phyloP scores from a whole-genome alignment of 2,329 filamentous ascomycete species.

The Sporothrix inflata region DNA sequence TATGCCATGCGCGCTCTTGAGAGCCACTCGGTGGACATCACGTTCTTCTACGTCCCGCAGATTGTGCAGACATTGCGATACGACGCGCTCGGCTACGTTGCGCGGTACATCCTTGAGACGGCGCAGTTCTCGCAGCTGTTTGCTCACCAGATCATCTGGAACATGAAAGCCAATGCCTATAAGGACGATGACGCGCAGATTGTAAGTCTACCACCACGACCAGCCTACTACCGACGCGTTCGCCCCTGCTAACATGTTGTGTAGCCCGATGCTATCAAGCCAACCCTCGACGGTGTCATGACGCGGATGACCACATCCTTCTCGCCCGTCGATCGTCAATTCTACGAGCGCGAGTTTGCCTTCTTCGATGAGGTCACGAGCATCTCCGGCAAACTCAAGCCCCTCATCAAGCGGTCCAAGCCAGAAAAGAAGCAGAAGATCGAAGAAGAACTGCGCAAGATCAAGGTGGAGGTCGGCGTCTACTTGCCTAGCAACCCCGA shows the following conservation, averaged over 20 bases:
- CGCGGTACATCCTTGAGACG: conserved; percentile 95
- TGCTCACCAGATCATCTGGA: conserved; percentile 99
- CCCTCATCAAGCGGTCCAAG: conserved; percentile 88
- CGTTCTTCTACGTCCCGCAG: conserved; percentile 98
- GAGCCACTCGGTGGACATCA: conserved; percentile 92
- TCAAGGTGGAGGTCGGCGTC: conserved; percentile 94
- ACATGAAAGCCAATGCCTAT: conserved; percentile 99
- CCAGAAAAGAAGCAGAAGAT: conserved; percentile 99
- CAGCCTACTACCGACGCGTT: not conserved
- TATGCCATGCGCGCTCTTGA: conserved; percentile 96
- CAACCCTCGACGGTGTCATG: conserved; percentile 89
- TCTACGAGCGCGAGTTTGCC: conserved; percentile 93
- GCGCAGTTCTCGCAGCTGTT: conserved; percentile 98
- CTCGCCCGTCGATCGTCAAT: conserved; percentile 73
- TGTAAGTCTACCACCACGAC: conserved; percentile 50
- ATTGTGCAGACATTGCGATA: conserved; percentile 95
- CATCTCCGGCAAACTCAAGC: conserved; percentile 93
- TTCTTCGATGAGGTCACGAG: conserved; percentile 97
- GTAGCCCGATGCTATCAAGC: conserved; percentile 87
- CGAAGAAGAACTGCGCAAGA: conserved; percentile 95
- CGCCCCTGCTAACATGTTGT: conserved; percentile 32
- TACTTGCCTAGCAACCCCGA: conserved; percentile 98
- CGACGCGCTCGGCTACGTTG: conserved; percentile 89
- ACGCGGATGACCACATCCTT: conserved; percentile 81
- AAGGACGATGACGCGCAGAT: conserved; percentile 93